Base-by-base conservation (phyloP, 306 rosid genomes). In the Prunus armeniaca region DNA sequence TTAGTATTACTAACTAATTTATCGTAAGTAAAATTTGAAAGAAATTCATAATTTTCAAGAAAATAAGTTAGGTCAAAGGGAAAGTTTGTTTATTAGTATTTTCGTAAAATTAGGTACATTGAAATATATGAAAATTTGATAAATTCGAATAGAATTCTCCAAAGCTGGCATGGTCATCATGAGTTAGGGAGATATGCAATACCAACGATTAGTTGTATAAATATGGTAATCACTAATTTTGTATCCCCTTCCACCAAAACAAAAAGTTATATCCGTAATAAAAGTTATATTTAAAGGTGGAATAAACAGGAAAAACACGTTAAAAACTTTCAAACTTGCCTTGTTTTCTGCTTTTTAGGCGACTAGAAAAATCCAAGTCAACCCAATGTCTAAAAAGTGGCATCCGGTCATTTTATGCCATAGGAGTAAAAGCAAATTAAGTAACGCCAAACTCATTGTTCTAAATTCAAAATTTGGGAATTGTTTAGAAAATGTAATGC, bases 301-400 rank as follows among this genome's bases (percentile, higher is more conserved):
- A 77, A 49, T 9, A 70, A 61, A 76, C 43, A n/a, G 30, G 82
- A 78, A 82, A 77, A 73, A 55, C 67, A 67, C 28, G 38, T 38
- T 5, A 43, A 72, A 51, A 60, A 76, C 82, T 80, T 85, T 85
- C 82, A 68, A 82, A 81, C 74, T 69, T 75, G 65, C 65, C 75
- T 62, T 65, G 69, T 80, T 45, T 62, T 64, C 13, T 73, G 17
- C 34, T 50, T 63, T 78, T 52, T 57, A 58, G 76, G 22, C 9
- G 57, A 51, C 43, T 10, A 50, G 38, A 50, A 32, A 20, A 61
- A 14, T 38, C 19, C 2, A 4, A 34, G 76, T 72, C 66, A 72
- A 56, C 34, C 38, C 58, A 69, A 9, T 20, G 14, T 55, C 65
- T 28, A 20, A 52, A 19, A 20, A 6, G 45, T 47, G 32, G 50